These are phyloP conservation scores for Neospora caninum DNA, from an alignment of 169 alveolate genomes.

Conservation along the genomic window DNA sequence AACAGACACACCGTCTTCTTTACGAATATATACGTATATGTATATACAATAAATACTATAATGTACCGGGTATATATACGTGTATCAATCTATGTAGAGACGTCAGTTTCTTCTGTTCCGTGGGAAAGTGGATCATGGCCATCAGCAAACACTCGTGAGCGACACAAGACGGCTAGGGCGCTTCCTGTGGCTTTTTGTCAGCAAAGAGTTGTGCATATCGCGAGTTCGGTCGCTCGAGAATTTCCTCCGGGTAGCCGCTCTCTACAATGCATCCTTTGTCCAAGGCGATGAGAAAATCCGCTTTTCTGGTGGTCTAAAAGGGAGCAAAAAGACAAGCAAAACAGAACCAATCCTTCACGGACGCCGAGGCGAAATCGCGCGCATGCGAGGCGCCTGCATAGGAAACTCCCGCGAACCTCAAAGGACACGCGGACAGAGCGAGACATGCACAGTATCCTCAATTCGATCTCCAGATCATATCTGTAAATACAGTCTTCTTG, in stretches of 20 bases:
- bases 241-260: not conserved
- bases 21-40: not conserved
- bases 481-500: too few relatives aligned
- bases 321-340: not conserved
- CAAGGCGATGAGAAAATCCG: not conserved
- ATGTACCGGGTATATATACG: not conserved
- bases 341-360: not conserved
- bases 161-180: not conserved
- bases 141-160: too few relatives aligned
- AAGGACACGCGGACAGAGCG: too few relatives aligned
- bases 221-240: not conserved
- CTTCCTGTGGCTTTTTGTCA: not conserved
- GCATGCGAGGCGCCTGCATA: too few relatives aligned
- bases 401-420: too few relatives aligned
- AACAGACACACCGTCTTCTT: too few relatives aligned
- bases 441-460: too few relatives aligned
- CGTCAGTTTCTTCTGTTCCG: not conserved
- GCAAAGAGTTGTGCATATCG: not conserved
- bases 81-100: not conserved
- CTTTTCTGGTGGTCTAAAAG: not conserved
- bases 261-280: not conserved
- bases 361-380: too few relatives aligned
- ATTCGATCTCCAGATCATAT: too few relatives aligned
- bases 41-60: not conserved
- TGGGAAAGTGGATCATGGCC: too few relatives aligned